phyloP scores from a whole-genome alignment of 345 rosid species.

The Clarkia xantiana region DNA sequence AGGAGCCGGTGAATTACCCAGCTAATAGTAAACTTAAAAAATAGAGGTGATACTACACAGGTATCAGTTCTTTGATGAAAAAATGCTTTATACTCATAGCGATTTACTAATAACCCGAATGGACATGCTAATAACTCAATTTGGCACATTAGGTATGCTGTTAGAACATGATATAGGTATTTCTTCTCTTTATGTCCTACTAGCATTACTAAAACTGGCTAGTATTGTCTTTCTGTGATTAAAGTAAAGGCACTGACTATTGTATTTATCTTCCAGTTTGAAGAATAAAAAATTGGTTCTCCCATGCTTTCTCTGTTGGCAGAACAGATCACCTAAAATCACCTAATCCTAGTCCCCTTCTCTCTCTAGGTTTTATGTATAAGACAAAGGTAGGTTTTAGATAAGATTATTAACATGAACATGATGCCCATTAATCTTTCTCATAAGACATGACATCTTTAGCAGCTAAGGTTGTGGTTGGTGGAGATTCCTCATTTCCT shows the following conservation, averaged over 20 bases:
- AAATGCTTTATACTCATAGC: too few relatives aligned
- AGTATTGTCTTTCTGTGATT: too few relatives aligned
- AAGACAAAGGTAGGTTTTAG: neutral
- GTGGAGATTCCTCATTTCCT: neutral
- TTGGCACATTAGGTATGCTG: too few relatives aligned
- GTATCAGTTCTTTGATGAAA: too few relatives aligned
- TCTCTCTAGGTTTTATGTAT: neutral
- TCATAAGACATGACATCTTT: neutral
- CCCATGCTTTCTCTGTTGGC: conserved; percentile 4
- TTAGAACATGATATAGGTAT: too few relatives aligned
- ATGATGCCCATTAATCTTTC: conserved; percentile 18
- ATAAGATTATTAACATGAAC: conserved; percentile 10
- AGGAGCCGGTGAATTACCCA: too few relatives aligned
- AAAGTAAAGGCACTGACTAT: too few relatives aligned
- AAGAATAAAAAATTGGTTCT: neutral
- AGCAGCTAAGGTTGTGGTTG: neutral
- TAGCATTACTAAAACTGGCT: neutral
- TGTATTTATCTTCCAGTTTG: neutral
- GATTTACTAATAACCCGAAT: too few relatives aligned
- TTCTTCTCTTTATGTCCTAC: too few relatives aligned
- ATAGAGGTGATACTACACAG: too few relatives aligned
- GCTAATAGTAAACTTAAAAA: too few relatives aligned
- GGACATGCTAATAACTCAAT: too few relatives aligned
- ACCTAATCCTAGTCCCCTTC: neutral
- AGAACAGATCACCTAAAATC: neutral